A percentile compares a stretch with the other conserved stretches of the same genome.
Conservation (phyloP, 257 asterid genomes). For the Solanum piurae region DNA sequence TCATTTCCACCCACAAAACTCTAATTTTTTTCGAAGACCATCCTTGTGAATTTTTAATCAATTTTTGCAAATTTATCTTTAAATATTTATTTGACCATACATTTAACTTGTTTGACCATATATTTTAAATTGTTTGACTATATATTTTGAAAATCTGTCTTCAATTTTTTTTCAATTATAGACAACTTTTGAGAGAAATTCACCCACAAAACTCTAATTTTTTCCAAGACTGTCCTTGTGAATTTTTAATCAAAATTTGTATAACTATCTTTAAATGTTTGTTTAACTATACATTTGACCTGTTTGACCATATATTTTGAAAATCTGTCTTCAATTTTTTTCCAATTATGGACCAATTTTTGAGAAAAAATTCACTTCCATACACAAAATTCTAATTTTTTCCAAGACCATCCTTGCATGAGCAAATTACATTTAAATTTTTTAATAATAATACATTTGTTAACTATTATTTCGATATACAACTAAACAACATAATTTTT, state of each 20-base stretch:
- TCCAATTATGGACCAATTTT: background rate
- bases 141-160: background rate
- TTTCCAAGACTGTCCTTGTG: background rate
- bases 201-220: background rate
- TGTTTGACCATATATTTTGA: background rate
- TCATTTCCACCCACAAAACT: background rate
- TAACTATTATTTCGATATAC: background rate
- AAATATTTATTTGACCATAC: background rate
- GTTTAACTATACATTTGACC: no score
- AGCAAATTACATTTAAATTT: background rate
- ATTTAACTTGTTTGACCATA: background rate
- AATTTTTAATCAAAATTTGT: no score
- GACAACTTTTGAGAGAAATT: background rate
- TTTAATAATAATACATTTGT: background rate
- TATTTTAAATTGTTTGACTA: background rate
- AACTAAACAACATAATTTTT: background rate
- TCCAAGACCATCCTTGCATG: background rate
- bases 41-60: background rate
- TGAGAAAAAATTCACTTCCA: background rate
- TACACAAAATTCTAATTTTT: background rate
- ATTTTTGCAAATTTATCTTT: background rate
- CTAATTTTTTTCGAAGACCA: accelerated
- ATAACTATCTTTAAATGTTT: background rate
- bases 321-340: background rate
- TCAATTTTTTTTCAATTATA: background rate